Percentiles rank a stretch among this genome's conserved stretches.
These are phyloP conservation scores for Salvia hispanica DNA, from an alignment of 257 asterid species.

Conservation along the genomic window DNA sequence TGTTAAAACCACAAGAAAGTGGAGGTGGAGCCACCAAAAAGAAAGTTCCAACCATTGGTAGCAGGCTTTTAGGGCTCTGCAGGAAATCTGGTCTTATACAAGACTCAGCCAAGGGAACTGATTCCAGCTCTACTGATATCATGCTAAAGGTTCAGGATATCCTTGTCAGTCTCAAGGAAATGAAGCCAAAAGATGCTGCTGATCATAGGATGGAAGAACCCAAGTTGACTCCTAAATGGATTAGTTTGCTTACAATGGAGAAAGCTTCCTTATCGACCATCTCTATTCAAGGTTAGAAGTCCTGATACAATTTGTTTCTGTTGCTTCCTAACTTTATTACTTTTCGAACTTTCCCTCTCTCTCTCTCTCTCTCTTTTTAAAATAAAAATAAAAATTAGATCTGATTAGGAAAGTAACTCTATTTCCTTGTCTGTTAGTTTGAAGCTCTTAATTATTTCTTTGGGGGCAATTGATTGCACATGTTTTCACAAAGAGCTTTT, in stretches of 20 bases:
- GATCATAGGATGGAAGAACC: slow-evolving; percentile 46
- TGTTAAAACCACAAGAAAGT: slow-evolving; percentile 59
- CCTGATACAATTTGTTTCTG: slow-evolving; percentile 23
- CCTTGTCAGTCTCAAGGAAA: slow-evolving; percentile 70
- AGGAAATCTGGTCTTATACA: slow-evolving; percentile 58
- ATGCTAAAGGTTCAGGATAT: slow-evolving; percentile 65
- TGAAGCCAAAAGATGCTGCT: slow-evolving; percentile 50
- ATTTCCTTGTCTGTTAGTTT: background rate
- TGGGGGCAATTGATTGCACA: slow-evolving; percentile 4
- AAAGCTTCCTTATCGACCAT: slow-evolving; percentile 72
- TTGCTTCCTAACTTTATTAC: background rate
- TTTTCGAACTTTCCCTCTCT: no score
- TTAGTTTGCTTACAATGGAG: slow-evolving; percentile 74
- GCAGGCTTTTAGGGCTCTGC: slow-evolving; percentile 77
- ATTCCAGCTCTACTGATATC: slow-evolving; percentile 61
- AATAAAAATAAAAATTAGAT: no score
- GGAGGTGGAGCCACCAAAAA: slow-evolving; percentile 33
- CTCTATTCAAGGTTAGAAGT: slow-evolving; percentile 63
- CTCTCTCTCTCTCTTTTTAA: no score
- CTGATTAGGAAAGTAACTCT: slow-evolving; percentile 13
- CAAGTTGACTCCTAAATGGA: slow-evolving; percentile 70
- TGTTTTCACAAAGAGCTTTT: slow-evolving; percentile 20
- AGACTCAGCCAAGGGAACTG: slow-evolving; percentile 55
- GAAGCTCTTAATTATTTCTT: background rate
- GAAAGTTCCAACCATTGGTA: slow-evolving; percentile 60